phyloP scores from a whole-genome alignment of 2,329 filamentous ascomycete genomes.

The Proliferodiscus dingleyae region DNA sequence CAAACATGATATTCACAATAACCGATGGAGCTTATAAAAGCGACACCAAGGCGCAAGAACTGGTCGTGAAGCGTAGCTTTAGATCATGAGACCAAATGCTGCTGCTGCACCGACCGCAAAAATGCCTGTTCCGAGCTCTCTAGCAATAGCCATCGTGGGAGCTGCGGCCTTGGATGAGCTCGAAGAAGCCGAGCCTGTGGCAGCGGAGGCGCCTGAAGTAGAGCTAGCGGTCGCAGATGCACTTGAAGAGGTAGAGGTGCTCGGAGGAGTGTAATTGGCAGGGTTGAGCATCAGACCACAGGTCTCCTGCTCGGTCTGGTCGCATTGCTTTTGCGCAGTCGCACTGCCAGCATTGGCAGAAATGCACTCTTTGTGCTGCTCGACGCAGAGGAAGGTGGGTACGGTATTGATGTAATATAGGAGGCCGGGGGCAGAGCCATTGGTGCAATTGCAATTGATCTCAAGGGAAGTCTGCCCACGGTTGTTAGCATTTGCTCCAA shows the following conservation, averaged over 20 bases:
- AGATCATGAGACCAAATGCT: slow-evolving; percentile 54
- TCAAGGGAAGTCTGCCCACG: slow-evolving; percentile 40
- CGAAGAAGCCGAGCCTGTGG: slow-evolving; percentile 26
- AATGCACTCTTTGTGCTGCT: slow-evolving; percentile 46
- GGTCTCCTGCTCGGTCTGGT: slow-evolving; percentile 31
- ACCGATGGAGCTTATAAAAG: slow-evolving; percentile 1
- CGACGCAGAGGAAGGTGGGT: slow-evolving; percentile 55
- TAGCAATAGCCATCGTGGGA: slow-evolving; percentile 34
- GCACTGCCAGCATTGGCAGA: slow-evolving; percentile 40
- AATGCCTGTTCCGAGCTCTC: slow-evolving; percentile 39
- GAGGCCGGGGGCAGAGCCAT: slow-evolving; percentile 51
- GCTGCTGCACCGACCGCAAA: slow-evolving; percentile 48
- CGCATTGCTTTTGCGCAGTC: slow-evolving; percentile 44
- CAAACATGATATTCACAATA: slow-evolving; percentile 27
- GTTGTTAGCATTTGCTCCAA: slow-evolving; percentile 8
- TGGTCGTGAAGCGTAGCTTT: slow-evolving; percentile 24
- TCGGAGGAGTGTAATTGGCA: slow-evolving; percentile 26
- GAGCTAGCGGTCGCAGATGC: slow-evolving; percentile 28
- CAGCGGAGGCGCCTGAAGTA: slow-evolving; percentile 22
- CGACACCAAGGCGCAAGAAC: slow-evolving; percentile 9
- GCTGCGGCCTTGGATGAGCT: slow-evolving; percentile 37
- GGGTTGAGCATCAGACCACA: slow-evolving; percentile 46
- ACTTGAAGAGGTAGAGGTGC: slow-evolving; percentile 33
- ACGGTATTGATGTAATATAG: slow-evolving; percentile 52
- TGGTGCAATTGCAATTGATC: slow-evolving; percentile 53